Evolutionary conservation across 192 early-diverging fungal genomes (phyloP).

Genomic region (Gamsiella multidivaricata): DNA sequence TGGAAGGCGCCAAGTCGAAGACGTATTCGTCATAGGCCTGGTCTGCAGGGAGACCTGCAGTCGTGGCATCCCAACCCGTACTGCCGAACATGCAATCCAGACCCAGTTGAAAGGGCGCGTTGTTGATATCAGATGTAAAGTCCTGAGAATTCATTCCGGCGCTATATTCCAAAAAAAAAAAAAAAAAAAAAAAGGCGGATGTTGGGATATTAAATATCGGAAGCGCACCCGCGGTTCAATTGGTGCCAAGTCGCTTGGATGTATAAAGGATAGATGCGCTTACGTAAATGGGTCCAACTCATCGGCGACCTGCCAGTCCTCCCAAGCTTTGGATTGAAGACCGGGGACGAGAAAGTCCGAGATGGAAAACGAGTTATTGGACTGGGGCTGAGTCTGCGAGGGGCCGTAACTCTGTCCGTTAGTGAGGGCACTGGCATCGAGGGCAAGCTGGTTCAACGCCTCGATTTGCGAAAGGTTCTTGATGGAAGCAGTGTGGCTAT

Average conservation of each 20-base stretch:
- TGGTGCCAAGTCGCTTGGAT: too few relatives aligned
- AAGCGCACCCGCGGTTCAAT: neutral
- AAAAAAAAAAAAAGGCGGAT: neutral
- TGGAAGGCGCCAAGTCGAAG: constrained; percentile 38
- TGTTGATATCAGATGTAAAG: constrained; percentile 14
- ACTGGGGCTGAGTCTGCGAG: neutral
- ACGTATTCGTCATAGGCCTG: constrained; percentile 39
- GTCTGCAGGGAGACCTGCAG: constrained; percentile 14
- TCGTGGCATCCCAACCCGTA: constrained; percentile 21
- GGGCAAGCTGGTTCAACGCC: constrained; percentile 21
- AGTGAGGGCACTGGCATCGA: constrained; percentile 17
- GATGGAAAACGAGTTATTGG: constrained; percentile 36
- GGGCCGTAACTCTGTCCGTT: neutral
- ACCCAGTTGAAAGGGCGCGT: constrained; percentile 29
- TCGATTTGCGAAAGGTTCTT: constrained; percentile 19
- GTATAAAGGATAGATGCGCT: too few relatives aligned
- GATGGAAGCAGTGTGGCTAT: constrained; percentile 5
- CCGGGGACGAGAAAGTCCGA: constrained; percentile 49
- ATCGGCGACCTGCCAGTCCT: constrained; percentile 49
- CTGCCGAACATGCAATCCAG: constrained; percentile 19
- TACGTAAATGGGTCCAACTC: constrained; percentile 44
- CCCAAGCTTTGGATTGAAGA: constrained; percentile 46
- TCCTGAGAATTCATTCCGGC: constrained; percentile 14
- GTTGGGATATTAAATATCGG: neutral
- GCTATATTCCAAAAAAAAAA: neutral